Evolutionary conservation across 1,284 basidiomycete species (phyloP).

Genomic region (Cerioporus squamosus): DNA sequence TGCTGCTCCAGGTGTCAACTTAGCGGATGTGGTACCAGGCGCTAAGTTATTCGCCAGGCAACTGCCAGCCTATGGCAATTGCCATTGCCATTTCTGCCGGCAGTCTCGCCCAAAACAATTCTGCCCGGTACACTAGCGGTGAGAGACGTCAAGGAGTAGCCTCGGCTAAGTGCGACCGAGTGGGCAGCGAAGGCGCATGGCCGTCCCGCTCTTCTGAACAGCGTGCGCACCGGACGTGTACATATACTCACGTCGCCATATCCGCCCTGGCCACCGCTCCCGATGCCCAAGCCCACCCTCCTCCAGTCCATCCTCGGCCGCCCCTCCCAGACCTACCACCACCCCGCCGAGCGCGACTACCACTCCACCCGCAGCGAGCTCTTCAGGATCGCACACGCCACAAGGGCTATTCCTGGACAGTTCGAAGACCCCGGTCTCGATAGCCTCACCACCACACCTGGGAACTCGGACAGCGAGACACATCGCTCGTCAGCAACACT

Average conservation of each 20-base stretch:
- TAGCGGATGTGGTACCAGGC: too few relatives aligned
- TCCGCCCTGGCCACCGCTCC: constrained; percentile 12
- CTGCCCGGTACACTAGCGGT: too few relatives aligned
- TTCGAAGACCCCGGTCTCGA: constrained; percentile 23
- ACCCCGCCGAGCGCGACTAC: constrained; percentile 50
- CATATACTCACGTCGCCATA: constrained; percentile 4
- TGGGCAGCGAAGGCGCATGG: not conserved
- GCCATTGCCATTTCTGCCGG: too few relatives aligned
- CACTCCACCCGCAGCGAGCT: constrained; percentile 51
- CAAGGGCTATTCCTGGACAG: constrained; percentile 21
- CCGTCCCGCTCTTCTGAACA: constrained; percentile 2
- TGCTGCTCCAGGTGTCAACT: too few relatives aligned
- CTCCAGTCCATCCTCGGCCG: constrained; percentile 58
- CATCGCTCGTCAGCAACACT: constrained; percentile 4
- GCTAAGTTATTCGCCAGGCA: too few relatives aligned
- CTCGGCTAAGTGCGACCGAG: constrained; percentile 1
- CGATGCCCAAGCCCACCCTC: constrained; percentile 61
- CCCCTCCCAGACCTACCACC: constrained; percentile 61
- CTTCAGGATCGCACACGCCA: constrained; percentile 31
- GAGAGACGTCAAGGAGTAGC: constrained; percentile 4
- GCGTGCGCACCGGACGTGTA: constrained; percentile 7
- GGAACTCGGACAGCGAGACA: constrained; percentile 23
- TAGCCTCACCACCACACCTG: constrained; percentile 22
- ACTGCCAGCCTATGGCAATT: too few relatives aligned
- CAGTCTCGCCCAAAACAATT: too few relatives aligned